Evolutionary conservation across 2,329 filamentous ascomycete species (phyloP).

Genomic region (Fusarium luffae): DNA sequence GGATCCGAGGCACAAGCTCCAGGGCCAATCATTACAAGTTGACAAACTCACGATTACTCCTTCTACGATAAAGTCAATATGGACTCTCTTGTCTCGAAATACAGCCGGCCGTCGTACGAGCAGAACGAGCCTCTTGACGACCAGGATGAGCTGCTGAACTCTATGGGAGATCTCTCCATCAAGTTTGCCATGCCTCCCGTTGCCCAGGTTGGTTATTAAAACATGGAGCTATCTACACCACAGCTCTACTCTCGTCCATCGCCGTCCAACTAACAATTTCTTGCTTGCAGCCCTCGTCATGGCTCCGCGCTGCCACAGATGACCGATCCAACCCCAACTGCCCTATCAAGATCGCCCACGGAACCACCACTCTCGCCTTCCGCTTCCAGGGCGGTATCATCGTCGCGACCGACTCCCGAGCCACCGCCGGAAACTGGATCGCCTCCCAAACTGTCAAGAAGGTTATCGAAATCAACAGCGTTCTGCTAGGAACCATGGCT

Average conservation of each 20-base stretch:
- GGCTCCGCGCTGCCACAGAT: slow-evolving; percentile 96
- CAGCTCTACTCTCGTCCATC: background rate
- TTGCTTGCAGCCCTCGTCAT: slow-evolving; percentile 78
- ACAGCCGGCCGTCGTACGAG: slow-evolving; percentile 81
- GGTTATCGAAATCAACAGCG: slow-evolving; percentile 98
- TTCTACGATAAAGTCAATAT: slow-evolving; percentile 61
- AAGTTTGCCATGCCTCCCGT: slow-evolving; percentile 96
- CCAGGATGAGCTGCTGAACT: slow-evolving; percentile 78
- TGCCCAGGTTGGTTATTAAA: slow-evolving; percentile 74
- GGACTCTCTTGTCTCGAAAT: slow-evolving; percentile 93
- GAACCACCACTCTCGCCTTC: slow-evolving; percentile 97
- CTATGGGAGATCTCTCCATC: slow-evolving; percentile 81
- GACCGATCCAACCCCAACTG: slow-evolving; percentile 96
- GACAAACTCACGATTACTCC: slow-evolving; percentile 5
- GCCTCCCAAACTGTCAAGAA: slow-evolving; percentile 99
- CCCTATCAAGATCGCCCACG: slow-evolving; percentile 99
- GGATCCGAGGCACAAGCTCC: slow-evolving; percentile 15
- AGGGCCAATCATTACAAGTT: slow-evolving; percentile 16
- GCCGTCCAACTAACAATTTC: slow-evolving; percentile 12
- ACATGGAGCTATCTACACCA: background rate
- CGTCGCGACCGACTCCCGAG: slow-evolving; percentile 96
- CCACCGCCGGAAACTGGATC: slow-evolving; percentile 98
- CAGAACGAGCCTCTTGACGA: slow-evolving; percentile 76
- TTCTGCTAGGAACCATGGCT: slow-evolving; percentile 96
- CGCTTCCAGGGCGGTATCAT: slow-evolving; percentile 98